Evolutionary conservation across 768 basidiomycete genomes (phyloP), one percentile per base, ranked within the genome.

Genomic region (Mycena belliarum): DNA sequence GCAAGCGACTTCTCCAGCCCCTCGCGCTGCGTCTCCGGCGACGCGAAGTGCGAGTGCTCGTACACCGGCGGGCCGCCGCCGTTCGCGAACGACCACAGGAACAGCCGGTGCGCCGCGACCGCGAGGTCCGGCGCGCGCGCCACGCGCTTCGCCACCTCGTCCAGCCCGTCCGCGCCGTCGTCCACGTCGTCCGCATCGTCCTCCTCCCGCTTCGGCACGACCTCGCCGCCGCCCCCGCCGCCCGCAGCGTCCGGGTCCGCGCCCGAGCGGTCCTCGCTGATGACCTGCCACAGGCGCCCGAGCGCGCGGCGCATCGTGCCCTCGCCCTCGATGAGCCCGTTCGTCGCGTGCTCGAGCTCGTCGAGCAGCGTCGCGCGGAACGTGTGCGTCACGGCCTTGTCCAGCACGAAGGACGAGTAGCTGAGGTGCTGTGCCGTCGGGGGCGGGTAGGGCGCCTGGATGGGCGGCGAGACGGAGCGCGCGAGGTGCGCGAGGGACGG

Each of bases 361-460:
- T 91, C 87, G 23, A 93, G 73, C 46, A 93, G 73, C 54, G 77
- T 79, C 32, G 91, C 89, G 42, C 91, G 88, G 72, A 92, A 95
- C 5, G 92, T 85, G 69, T 91, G 88, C 18, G 89, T 91, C 16
- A 91, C 84, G 9, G 90, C 82, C 61, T 87, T 89, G 69, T 94
- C 92, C 80, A 93, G 81, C 15, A 95, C 91, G 64, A 92, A 91
- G 0, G 91, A 90, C 20, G 91, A 82, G 72, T 90, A 93, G 60
- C 81, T 87, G 57, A 86, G 79, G 66, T 93, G 91, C 48, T 87
- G 82, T 11, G 78, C 70, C 23, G 78, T 78, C 24, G 89, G 89
- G 21, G 83, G 76, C 23, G 86, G 83, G 66, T 93, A 93, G 3
- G 92, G 91, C 0, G 91, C 83, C 23, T 80, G 76, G 25, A 91